A percentile compares a stretch with the other conserved stretches of the same genome.
phyloP scores from a whole-genome alignment of 1,284 basidiomycete genomes.

The Tilletia horrida region DNA sequence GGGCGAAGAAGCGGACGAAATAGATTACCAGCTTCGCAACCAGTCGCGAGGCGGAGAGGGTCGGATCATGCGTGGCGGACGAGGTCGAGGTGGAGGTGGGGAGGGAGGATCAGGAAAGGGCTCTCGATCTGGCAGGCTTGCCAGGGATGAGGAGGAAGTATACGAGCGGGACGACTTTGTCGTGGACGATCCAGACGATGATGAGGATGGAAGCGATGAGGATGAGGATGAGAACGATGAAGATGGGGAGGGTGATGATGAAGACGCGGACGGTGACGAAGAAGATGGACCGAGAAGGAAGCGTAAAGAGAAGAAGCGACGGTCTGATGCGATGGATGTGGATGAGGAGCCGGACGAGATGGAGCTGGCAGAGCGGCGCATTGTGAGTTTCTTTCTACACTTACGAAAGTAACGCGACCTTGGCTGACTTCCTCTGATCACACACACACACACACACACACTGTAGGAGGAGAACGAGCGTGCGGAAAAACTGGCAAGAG shows the following conservation, averaged over 20 bases:
- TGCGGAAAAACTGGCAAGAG: not conserved
- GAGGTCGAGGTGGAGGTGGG: slow-evolving; percentile 12
- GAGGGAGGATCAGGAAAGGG: slow-evolving; percentile 28
- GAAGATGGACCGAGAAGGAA: slow-evolving; percentile 10
- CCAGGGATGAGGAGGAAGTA: slow-evolving; percentile 44
- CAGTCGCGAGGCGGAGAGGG: not conserved
- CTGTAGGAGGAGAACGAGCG: slow-evolving; percentile 13
- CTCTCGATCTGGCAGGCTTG: not conserved
- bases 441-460: not conserved
- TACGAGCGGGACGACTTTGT: slow-evolving; percentile 37
- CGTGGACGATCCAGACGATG: slow-evolving; percentile 26
- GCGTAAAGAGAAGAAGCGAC: slow-evolving; percentile 27
- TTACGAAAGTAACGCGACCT: not conserved
- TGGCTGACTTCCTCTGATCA: not conserved
- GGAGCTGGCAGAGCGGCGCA: slow-evolving; percentile 41
- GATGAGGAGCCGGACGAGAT: slow-evolving; percentile 48
- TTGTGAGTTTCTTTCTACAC: slow-evolving; percentile 23
- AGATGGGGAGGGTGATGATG: slow-evolving; percentile 40
- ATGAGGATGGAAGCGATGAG: slow-evolving; percentile 32
- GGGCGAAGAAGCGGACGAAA: slow-evolving; percentile 22
- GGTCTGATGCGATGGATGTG: slow-evolving; percentile 40
- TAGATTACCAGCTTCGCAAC: not conserved
- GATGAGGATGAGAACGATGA: slow-evolving; percentile 52
- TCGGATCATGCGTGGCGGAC: slow-evolving; percentile 23
- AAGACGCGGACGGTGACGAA: slow-evolving; percentile 26